Evolutionary conservation across 768 basidiomycete species (phyloP), one percentile per base, ranked within the genome.

Genomic region (Hygrophorus russula): DNA sequence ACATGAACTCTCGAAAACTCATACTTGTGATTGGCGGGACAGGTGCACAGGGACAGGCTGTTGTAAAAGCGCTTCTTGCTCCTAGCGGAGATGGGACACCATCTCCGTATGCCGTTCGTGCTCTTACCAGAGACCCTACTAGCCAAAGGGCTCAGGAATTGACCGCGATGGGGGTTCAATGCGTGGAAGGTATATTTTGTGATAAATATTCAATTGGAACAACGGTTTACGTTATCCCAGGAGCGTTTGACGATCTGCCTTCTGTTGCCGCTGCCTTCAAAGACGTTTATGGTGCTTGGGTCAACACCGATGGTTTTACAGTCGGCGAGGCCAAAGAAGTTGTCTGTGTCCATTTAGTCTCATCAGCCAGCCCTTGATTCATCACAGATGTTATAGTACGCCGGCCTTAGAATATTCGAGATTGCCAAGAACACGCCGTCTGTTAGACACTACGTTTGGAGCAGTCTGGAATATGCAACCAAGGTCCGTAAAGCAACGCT

Each of bases 11-110:
- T 24, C 39, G 36, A 47, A 68, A 66, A 51, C 49, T 65, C 42
- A 67, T 71, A 44, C 58, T 69, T 34, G 66, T 71, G 32, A 63
- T 71, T 24, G 69, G 69, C 30, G 69, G 64, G 6, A 70, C 69
- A 30, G 69, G 69, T 41, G 68, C 68, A 2, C 69, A 71, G 45
- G 69, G 69, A 11, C 51, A 60, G 44, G 58, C 58, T 15, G 65
- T 69, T 39, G 59, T 68, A 29, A 56, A 63, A 40, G 59, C 58
- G 19, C 56, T 70, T 14, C 60, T 70, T 24, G 57, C 56, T 20
- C 56, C 59, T 13, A 50, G 38, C 44, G 49, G 53, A 12, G 60
- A 67, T 37, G 67, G 66, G 5, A 55, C 57, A 14, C 63, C 68
- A 0, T 67, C 68, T 27, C 67, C 67, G 0, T 69, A 67, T 49